Evolutionary conservation across 257 asterid species (phyloP).

Genomic region (Datura wrightii): DNA sequence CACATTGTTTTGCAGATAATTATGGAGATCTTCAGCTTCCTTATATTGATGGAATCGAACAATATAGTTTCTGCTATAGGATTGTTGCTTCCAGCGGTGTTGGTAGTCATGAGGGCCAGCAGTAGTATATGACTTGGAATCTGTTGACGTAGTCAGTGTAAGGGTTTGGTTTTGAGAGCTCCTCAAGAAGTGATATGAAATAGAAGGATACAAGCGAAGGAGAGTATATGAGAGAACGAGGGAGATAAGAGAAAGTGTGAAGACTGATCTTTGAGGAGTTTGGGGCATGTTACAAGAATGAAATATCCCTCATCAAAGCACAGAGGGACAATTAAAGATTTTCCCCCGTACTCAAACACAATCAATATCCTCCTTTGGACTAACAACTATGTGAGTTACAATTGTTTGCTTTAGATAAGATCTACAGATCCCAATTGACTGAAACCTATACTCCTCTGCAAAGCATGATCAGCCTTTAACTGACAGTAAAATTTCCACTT

Average conservation of each 20-base stretch:
- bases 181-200: slow-evolving; percentile 4
- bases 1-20: slow-evolving; percentile 67
- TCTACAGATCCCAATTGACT: not conserved
- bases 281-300: slow-evolving; percentile 32
- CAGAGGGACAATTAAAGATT: not conserved
- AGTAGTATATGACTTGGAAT: not conserved
- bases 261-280: slow-evolving; percentile 25
- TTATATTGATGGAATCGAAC: slow-evolving; percentile 68
- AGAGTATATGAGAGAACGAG: slow-evolving; percentile 32
- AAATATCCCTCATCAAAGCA: slow-evolving; percentile 34
- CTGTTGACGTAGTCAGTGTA: slow-evolving; percentile 14
- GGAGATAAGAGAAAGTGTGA: slow-evolving; percentile 31
- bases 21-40: slow-evolving; percentile 58
- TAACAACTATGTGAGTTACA: not conserved
- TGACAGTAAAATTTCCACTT: slow-evolving; percentile 15
- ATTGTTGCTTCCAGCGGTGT: slow-evolving; percentile 14
- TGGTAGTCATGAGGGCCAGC: slow-evolving; percentile 30
- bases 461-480: slow-evolving; percentile 16
- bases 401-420: not conserved
- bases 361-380: slow-evolving; percentile 23
- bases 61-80: slow-evolving; percentile 59
- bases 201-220: slow-evolving; percentile 30
- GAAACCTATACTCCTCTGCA: slow-evolving; percentile 4
- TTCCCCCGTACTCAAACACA: not conserved
- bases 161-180: slow-evolving; percentile 24